Base-by-base conservation (phyloP, 352 stramenopile genomes). In the Bremia lactucae region DNA sequence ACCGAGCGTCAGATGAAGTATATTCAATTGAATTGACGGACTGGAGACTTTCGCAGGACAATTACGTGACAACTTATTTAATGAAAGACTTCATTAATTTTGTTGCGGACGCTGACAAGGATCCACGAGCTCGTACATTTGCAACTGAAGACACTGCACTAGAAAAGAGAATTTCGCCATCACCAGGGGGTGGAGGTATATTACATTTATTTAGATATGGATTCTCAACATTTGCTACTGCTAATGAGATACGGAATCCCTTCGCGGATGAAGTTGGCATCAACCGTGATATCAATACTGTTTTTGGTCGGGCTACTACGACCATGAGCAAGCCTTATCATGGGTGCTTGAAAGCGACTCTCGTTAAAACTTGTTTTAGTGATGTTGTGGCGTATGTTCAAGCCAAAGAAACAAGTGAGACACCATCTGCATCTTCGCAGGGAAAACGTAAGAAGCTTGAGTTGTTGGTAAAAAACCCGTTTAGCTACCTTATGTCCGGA, bases 181-280 rank as follows among this genome's bases (percentile, higher is more conserved):
- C 61, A 5, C 45, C 66, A n/a, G 50, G 64, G 22, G 70, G 73
- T 29, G 55, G 70, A 14, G 73, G 76, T 0, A 68, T 89, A 31
- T 82, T 89, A 46, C 77, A 89, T 29, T 44, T 89, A 10, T 74
- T 89, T 29, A 65, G 72, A 3, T 62, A 65, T 50, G 47, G 56
- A 0, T 65, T 65, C 8, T 55, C 56, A 16, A 24, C 45, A 6
- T 23, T 40, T 10, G 22, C 24, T 26, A 9, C 43, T 11, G 21
- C 19, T 26, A 6, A 41, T 2, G 36, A 50, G 18, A 22, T 31
- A 34, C 19, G 42, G 4, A 40, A 38, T 16, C 57, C 68, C 7
- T 83, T 82, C 38, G 55, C 54, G 0, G 61, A 74, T 11, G 67
- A 83, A 29, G 14, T 29, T 40, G 65, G 56, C 1, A 55, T 67